A percentile compares a stretch with the other conserved stretches of the same genome.
These are phyloP conservation scores for Globisporangium spiculum DNA, from an alignment of 352 stramenopile species.

Conservation along the genomic window DNA sequence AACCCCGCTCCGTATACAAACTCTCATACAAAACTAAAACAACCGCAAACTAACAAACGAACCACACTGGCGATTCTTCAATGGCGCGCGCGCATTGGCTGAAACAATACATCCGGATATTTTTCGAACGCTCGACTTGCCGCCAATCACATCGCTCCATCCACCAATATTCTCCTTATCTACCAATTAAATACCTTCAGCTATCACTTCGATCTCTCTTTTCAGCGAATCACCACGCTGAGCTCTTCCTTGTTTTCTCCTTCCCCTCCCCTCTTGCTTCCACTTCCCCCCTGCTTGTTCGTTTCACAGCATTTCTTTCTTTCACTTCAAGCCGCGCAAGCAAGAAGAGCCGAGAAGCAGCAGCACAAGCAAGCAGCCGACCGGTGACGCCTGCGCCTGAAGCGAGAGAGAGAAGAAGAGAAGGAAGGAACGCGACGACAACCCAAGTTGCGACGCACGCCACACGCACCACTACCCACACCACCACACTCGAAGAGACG, in stretches of 20 bases:
- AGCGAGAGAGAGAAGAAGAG: slow-evolving; percentile 6
- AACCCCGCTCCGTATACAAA: slow-evolving; percentile 1
- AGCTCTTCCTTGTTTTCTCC: neutral
- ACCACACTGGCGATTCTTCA: slow-evolving; percentile 5
- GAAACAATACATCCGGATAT: slow-evolving; percentile 2
- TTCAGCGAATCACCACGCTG: neutral
- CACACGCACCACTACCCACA: neutral
- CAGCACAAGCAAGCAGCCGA: slow-evolving; percentile 3
- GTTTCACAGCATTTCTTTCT: slow-evolving; percentile 22
- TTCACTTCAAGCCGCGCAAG: slow-evolving; percentile 39
- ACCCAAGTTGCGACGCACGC: slow-evolving; percentile 5
- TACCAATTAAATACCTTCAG: neutral
- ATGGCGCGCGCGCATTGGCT: slow-evolving; percentile 10
- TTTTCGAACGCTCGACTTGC: slow-evolving; percentile 6
- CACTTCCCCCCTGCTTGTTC: slow-evolving; percentile 5
- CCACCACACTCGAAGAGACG: neutral
- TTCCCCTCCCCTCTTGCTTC: neutral
- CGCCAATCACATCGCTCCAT: neutral
- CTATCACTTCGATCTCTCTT: too few species aligned
- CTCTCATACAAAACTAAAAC: neutral
- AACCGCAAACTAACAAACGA: neutral
- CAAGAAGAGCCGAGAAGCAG: neutral
- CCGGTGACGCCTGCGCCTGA: slow-evolving; percentile 1
- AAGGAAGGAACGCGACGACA: neutral
- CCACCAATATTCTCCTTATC: neutral